Percentiles rank a stretch among this genome's conserved stretches.
These are phyloP conservation scores for Fraxinus quadrangulata DNA, from an alignment of 257 asterid genomes.

Conservation along the genomic window DNA sequence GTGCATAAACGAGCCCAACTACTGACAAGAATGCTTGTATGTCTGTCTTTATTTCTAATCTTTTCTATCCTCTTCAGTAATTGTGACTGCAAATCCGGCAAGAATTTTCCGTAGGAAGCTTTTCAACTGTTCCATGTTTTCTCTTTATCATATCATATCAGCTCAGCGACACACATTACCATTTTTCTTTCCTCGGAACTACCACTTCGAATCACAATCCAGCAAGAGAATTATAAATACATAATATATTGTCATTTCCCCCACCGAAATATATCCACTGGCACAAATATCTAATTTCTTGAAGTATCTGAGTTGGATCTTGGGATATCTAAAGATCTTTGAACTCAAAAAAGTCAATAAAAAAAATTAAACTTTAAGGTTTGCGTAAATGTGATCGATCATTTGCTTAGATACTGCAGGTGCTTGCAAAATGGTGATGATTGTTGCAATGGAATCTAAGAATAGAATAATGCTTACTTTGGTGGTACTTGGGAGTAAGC, in stretches of 20 bases:
- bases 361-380: neutral
- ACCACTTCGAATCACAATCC: slow-evolving; percentile 32
- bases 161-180: slow-evolving; percentile 42
- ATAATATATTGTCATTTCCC: slow-evolving; percentile 1
- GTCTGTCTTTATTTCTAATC: slow-evolving; percentile 36
- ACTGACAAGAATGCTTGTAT: slow-evolving; percentile 68
- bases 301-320: slow-evolving; percentile 20
- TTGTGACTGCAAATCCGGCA: slow-evolving; percentile 51
- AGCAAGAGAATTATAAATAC: neutral
- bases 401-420: neutral
- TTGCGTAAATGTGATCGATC: neutral
- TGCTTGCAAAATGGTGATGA: neutral
- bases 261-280: slow-evolving; percentile 29
- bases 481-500: slow-evolving; percentile 87
- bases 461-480: slow-evolving; percentile 57
- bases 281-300: slow-evolving; percentile 5
- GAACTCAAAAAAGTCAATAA: neutral
- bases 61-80: slow-evolving; percentile 13
- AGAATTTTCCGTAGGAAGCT: slow-evolving; percentile 64
- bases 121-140: slow-evolving; percentile 58
- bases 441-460: neutral
- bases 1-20: slow-evolving; percentile 36
- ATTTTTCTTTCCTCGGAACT: slow-evolving; percentile 51
- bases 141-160: slow-evolving; percentile 72
- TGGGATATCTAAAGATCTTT: slow-evolving; percentile 22